These are phyloP conservation scores for Ehretia macrophylla DNA, from an alignment of 257 asterid species.

Conservation along the genomic window DNA sequence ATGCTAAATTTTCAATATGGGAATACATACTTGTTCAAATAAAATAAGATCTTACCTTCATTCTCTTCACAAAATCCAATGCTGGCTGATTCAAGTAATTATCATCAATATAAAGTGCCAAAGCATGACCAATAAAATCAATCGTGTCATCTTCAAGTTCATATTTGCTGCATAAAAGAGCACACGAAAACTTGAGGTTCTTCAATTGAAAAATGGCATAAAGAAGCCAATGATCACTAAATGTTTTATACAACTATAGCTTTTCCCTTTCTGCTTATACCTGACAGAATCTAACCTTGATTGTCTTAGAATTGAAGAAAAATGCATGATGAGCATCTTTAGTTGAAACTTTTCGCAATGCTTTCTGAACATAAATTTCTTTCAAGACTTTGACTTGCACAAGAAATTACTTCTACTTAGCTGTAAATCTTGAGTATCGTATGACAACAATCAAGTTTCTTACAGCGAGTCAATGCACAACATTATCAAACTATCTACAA, in stretches of 20 bases:
- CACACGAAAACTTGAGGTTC: constrained; percentile 6
- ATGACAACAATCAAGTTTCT: not conserved
- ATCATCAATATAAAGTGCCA: constrained; percentile 75
- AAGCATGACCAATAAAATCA: constrained; percentile 90
- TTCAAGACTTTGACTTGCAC: no score
- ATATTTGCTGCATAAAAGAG: constrained; percentile 61
- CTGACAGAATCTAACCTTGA: no score
- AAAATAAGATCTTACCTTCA: constrained; percentile 48
- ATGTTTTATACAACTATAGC: no score
- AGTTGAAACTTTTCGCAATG: no score
- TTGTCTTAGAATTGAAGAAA: no score
- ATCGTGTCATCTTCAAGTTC: constrained; percentile 91
- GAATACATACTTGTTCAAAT: not conserved
- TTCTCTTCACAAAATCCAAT: constrained; percentile 69
- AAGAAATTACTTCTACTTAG: no score
- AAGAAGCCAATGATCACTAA: not conserved
- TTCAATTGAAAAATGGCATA: not conserved
- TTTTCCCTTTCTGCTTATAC: no score
- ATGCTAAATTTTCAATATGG: not conserved
- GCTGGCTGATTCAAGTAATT: constrained; percentile 90
- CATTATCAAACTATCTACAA: no score
- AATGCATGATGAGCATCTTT: no score
- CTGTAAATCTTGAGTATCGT: no score
- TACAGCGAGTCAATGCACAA: no score
- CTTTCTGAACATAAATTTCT: no score